phyloP scores from a whole-genome alignment of 208 protist species.

The Acanthamoeba royreba region DNA sequence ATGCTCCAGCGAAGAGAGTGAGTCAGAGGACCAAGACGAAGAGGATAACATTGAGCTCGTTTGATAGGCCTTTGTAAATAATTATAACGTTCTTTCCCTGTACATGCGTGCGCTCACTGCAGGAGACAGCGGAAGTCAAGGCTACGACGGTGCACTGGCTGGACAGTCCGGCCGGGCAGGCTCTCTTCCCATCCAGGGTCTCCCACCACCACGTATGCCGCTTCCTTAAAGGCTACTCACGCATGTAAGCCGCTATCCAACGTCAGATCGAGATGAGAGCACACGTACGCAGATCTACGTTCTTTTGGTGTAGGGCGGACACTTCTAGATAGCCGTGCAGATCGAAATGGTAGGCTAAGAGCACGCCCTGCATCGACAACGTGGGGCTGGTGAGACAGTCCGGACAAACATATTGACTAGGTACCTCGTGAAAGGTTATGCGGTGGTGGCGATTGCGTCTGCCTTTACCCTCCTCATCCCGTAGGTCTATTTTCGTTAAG shows the following conservation, averaged over 20 bases:
- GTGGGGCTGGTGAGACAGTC: not conserved
- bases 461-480: not conserved
- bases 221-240: not conserved
- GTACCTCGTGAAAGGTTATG: slow-evolving; percentile 1
- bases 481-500: not conserved
- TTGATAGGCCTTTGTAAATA: too few species aligned
- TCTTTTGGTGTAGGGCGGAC: not conserved
- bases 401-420: not conserved
- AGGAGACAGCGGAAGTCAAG: too few species aligned
- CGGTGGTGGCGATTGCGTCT: not conserved
- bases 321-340: not conserved
- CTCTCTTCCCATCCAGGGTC: not conserved
- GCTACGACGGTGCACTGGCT: too few species aligned
- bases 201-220: not conserved
- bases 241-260: not conserved
- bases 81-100: too few species aligned
- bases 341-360: slow-evolving; percentile 15
- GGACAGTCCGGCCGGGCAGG: too few species aligned
- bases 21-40: too few species aligned
- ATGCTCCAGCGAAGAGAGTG: too few species aligned
- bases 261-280: not conserved
- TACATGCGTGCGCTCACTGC: too few species aligned
- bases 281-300: not conserved
- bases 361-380: not conserved
- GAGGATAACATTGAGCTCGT: too few species aligned